Conservation (phyloP, 2,329 filamentous ascomycete genomes). For the Fusarium albosuccineum region DNA sequence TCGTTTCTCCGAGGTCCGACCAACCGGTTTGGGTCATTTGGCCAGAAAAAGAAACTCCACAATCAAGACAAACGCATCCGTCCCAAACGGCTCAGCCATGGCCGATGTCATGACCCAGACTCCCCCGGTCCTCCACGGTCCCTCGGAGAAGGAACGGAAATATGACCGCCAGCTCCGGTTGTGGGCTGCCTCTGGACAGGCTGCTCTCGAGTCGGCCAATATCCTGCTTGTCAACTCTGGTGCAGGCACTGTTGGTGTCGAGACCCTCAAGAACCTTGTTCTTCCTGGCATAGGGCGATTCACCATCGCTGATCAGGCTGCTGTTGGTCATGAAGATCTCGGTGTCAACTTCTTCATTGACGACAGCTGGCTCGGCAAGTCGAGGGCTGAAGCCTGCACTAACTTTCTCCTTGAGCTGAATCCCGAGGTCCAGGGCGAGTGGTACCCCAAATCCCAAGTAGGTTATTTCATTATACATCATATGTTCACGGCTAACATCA, state of each 20-base stretch:
- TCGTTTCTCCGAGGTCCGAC: constrained; percentile 23
- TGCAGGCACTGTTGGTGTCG: constrained; percentile 87
- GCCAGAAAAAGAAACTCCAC: constrained; percentile 1
- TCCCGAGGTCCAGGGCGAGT: constrained; percentile 87
- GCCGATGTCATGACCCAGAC: constrained; percentile 49
- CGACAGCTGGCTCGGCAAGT: constrained; percentile 79
- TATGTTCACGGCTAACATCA: constrained; percentile 14
- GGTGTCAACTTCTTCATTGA: constrained; percentile 98
- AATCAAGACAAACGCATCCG: constrained; percentile 10
- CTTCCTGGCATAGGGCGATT: constrained; percentile 93
- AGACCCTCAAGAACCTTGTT: constrained; percentile 97
- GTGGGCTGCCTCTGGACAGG: constrained; percentile 93
- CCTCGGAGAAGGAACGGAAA: constrained; percentile 76
- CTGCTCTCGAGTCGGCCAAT: constrained; percentile 89
- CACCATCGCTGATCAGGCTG: constrained; percentile 85
- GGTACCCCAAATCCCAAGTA: constrained; percentile 64
- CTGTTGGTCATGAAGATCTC: constrained; percentile 84
- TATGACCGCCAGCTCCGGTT: constrained; percentile 96
- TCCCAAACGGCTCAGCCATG: constrained; percentile 39
- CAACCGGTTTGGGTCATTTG: not conserved
- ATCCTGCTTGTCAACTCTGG: constrained; percentile 92
- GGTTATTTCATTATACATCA: not conserved
- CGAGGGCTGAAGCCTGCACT: constrained; percentile 82
- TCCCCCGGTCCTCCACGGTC: constrained; percentile 58
- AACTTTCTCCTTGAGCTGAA: constrained; percentile 88